Base-by-base conservation (phyloP, 2,329 filamentous ascomycete species). In the Nothophoma quercina region DNA sequence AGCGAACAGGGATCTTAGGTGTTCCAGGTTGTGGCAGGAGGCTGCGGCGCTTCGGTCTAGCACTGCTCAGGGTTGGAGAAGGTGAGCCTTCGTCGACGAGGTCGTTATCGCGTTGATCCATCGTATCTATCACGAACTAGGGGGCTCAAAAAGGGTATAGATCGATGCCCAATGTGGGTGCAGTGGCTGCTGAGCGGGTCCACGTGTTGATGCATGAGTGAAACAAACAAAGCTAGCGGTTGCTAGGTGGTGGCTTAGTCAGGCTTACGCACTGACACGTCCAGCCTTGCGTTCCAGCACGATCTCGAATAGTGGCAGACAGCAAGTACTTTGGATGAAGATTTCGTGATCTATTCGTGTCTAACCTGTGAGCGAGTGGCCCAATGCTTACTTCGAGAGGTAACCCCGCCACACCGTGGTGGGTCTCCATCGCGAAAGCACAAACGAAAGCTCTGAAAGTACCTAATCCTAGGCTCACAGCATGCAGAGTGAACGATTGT, bases 1-100 rank as follows among this genome's bases (percentile, higher is more conserved):
- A 8, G 23, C 22, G 62, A 58, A 32, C 6, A 12, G 41, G 51
- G 18, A 56, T 48, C 36, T 47, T 70, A n/a, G 62, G 42, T 18
- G 67, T 62, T n/a, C 69, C 69, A 28, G 62, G 66, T 41, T 73
- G 71, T 13, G 69, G 70, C 23, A 74, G 61, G 43, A 71, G 59
- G 52, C 71, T 72, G 21, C 67, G 63, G 32, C 60, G 53, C 32
- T 55, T 62, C 51, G 26, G 32, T 19, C 29, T 33, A 5, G 18
- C 28, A 26, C 32, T 46, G 23, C 25, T 43, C 7, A 21, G 43
- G 25, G 8, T 33, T 26, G 28, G 21, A 7, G 32, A 22, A n/a
- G 30, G 29, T 7, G 16, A 18, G 21, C 12, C 23, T 7, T 33
- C 19, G 25, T n/a, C 28, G 10, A 18, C 2, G 10, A 15, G 26